phyloP scores from a whole-genome alignment of 2,329 filamentous ascomycete species.

The Grosmannia serpens region DNA sequence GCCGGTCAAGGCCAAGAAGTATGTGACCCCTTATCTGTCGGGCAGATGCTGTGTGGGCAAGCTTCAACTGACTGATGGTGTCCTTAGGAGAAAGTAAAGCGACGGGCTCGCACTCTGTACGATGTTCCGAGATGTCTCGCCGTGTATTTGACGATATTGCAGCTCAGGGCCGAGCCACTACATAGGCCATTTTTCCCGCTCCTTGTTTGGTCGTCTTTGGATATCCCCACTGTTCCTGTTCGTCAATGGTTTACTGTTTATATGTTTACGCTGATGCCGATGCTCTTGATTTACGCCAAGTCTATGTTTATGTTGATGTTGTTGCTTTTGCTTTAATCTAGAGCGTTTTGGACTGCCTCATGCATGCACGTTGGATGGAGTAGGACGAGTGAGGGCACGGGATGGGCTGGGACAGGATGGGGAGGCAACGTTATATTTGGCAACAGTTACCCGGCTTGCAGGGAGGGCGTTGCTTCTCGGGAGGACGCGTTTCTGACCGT shows the following conservation, averaged over 20 bases:
- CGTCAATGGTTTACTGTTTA: neutral
- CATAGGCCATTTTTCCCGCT: neutral
- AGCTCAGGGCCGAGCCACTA: neutral
- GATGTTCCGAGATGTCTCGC: neutral
- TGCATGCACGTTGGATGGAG: conserved; percentile 1
- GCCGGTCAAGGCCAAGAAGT: conserved; percentile 13
- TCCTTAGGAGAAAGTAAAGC: conserved; percentile 1
- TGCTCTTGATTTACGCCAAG: too few species aligned
- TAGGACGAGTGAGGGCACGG: neutral
- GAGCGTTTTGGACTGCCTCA: neutral
- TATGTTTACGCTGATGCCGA: neutral
- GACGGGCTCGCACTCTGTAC: neutral
- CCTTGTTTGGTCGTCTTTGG: neutral
- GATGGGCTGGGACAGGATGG: neutral
- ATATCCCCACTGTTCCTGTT: neutral
- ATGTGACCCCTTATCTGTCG: neutral
- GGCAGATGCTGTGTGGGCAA: neutral
- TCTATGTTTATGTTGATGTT: neutral
- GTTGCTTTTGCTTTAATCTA: neutral
- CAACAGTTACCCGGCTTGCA: neutral
- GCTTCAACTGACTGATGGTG: neutral
- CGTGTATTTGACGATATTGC: neutral
- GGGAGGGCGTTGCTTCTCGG: neutral
- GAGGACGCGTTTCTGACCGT: neutral
- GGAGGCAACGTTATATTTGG: conserved; percentile 2